Evolutionary conservation across 2,329 filamentous ascomycete genomes (phyloP).

Genomic region (Fusarium sp.): DNA sequence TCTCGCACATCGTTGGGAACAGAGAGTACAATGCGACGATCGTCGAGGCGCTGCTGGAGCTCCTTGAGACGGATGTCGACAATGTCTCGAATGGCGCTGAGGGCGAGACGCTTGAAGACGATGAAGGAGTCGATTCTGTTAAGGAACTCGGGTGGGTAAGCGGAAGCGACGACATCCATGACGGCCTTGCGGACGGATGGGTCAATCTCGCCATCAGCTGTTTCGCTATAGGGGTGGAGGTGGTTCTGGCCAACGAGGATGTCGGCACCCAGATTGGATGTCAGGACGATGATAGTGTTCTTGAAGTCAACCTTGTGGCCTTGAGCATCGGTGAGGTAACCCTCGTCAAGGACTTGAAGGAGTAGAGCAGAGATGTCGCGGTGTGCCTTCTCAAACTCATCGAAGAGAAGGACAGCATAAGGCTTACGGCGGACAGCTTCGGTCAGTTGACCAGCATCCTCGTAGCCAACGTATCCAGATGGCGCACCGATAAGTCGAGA

Average conservation of each 20-base stretch:
- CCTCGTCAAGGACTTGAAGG: slow-evolving; percentile 94
- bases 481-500: slow-evolving; percentile 92
- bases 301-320: slow-evolving; percentile 97
- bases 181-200: slow-evolving; percentile 80
- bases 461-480: slow-evolving; percentile 95
- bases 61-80: slow-evolving; percentile 92
- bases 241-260: slow-evolving; percentile 84
- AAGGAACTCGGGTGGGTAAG: slow-evolving; percentile 91
- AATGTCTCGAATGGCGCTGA: slow-evolving; percentile 84
- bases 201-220: slow-evolving; percentile 74
- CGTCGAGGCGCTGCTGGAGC: slow-evolving; percentile 83
- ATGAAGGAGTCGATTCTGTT: slow-evolving; percentile 98
- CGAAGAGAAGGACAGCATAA: slow-evolving; percentile 93
- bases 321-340: slow-evolving; percentile 93
- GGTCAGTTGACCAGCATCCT: slow-evolving; percentile 94
- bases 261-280: slow-evolving; percentile 92
- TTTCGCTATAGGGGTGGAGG: slow-evolving; percentile 71
- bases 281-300: slow-evolving; percentile 96
- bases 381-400: slow-evolving; percentile 98
- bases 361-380: slow-evolving; percentile 92
- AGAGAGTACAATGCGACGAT: slow-evolving; percentile 81
- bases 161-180: slow-evolving; percentile 83
- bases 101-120: slow-evolving; percentile 88
- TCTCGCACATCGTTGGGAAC: slow-evolving; percentile 78
- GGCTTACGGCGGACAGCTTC: slow-evolving; percentile 95